A percentile compares a stretch with the other conserved stretches of the same genome.
Conservation (phyloP, 129 eudicot genomes). For the Chrysanthemum lavandulifolium region DNA sequence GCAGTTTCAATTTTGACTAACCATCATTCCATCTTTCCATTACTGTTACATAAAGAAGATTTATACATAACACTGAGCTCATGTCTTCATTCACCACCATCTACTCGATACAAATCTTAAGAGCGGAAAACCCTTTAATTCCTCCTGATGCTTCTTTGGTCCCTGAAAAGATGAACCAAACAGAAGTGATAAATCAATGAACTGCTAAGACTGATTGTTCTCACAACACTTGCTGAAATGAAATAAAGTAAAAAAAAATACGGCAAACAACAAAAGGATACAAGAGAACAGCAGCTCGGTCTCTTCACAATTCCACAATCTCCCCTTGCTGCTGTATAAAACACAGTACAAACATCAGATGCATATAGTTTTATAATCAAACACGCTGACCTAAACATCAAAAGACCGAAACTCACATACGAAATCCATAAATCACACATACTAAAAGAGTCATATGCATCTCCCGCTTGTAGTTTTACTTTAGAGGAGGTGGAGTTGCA, state of each 20-base stretch:
- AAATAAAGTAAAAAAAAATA: background rate
- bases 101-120: background rate
- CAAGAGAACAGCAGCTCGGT: slow-evolving; percentile 34
- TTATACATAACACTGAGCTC: background rate
- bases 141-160: slow-evolving; percentile 18
- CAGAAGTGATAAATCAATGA: slow-evolving; percentile 14
- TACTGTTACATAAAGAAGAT: no score
- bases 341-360: slow-evolving; percentile 32
- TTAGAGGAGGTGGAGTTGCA: slow-evolving; percentile 37
- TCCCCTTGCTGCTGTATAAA: slow-evolving; percentile 24
- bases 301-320: slow-evolving; percentile 47
- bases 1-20: no score
- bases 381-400: slow-evolving; percentile 14
- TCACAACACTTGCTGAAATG: background rate
- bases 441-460: slow-evolving; percentile 22
- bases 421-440: background rate
- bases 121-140: background rate
- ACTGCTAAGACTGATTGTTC: background rate
- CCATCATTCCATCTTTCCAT: no score
- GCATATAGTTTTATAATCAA: background rate
- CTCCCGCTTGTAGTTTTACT: slow-evolving; percentile 23
- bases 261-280: slow-evolving; percentile 36
- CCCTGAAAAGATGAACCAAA: slow-evolving; percentile 29
- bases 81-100: background rate
- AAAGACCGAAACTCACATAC: slow-evolving; percentile 5